Conservation (phyloP, 2,329 filamentous ascomycete species). For the Epichloe sp. region DNA sequence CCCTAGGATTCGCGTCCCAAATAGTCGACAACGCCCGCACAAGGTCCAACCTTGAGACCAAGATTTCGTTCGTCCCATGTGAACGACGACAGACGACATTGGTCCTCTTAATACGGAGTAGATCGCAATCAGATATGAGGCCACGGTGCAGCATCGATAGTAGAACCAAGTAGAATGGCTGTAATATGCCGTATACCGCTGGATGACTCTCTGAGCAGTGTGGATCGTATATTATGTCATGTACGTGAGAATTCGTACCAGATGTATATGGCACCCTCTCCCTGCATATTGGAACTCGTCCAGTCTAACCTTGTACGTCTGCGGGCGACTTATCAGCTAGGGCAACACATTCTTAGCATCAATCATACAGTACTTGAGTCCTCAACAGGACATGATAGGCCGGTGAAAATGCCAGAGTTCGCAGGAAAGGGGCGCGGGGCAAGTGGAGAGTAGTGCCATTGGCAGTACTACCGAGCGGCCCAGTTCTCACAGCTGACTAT, state of each 20-base stretch:
- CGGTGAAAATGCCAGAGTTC: not conserved
- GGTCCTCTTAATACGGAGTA: not conserved
- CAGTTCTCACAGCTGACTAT: too few species aligned
- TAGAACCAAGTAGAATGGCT: not conserved
- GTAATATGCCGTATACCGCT: not conserved
- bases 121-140: not conserved
- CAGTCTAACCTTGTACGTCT: not conserved
- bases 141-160: not conserved
- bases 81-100: too few species aligned
- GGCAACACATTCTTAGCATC: not conserved
- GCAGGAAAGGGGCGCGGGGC: too few species aligned
- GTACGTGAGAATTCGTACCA: not conserved
- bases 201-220: too few species aligned
- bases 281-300: not conserved
- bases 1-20: not conserved
- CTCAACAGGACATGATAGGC: not conserved
- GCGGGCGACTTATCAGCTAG: not conserved
- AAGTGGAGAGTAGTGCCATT: too few species aligned
- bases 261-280: not conserved
- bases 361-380: too few species aligned
- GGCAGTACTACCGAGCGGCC: too few species aligned
- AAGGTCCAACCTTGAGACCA: not conserved
- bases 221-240: not conserved
- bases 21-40: not conserved
- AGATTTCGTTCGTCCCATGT: too few species aligned